A percentile compares a stretch with the other conserved stretches of the same genome.
These are phyloP conservation scores for Fraxinus cuspidata DNA, from an alignment of 257 asterid genomes.

Conservation along the genomic window DNA sequence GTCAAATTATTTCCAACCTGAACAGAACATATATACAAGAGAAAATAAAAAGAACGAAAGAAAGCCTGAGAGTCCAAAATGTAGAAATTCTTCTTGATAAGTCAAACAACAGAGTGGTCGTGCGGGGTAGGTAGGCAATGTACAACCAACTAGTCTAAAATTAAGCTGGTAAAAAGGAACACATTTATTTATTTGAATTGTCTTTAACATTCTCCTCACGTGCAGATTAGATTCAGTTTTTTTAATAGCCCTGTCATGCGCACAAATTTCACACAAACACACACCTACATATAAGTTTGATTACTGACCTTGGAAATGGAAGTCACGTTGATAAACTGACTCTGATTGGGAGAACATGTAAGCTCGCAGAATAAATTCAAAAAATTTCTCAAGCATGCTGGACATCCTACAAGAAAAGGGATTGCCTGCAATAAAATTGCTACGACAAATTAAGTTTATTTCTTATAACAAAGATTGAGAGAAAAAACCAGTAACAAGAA, in stretches of 20 bases:
- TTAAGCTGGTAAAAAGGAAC: background rate
- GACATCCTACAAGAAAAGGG: slow-evolving; percentile 99
- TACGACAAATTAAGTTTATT: slow-evolving; percentile 27
- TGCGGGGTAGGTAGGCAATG: background rate
- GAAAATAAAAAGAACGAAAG: background rate
- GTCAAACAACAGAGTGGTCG: background rate
- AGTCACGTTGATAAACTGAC: slow-evolving; percentile 94
- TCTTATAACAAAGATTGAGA: slow-evolving; percentile 4
- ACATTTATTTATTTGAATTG: no score
- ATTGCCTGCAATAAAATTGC: slow-evolving; percentile 74
- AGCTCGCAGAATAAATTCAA: slow-evolving; percentile 98
- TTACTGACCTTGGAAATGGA: slow-evolving; percentile 66
- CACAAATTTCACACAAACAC: background rate
- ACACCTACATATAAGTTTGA: slow-evolving; percentile 17
- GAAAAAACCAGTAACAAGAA: slow-evolving; percentile 4
- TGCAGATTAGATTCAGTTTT: background rate
- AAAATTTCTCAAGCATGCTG: slow-evolving; percentile 98
- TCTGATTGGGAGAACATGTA: slow-evolving; percentile 96
- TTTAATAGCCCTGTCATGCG: background rate
- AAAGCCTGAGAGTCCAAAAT: no score
- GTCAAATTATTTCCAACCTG: slow-evolving; percentile 72
- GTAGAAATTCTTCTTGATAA: background rate
- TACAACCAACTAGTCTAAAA: background rate
- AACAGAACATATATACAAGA: slow-evolving; percentile 21
- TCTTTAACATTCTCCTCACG: background rate